Base-by-base conservation (phyloP, 345 rosid genomes). In the Limnanthes douglasii region DNA sequence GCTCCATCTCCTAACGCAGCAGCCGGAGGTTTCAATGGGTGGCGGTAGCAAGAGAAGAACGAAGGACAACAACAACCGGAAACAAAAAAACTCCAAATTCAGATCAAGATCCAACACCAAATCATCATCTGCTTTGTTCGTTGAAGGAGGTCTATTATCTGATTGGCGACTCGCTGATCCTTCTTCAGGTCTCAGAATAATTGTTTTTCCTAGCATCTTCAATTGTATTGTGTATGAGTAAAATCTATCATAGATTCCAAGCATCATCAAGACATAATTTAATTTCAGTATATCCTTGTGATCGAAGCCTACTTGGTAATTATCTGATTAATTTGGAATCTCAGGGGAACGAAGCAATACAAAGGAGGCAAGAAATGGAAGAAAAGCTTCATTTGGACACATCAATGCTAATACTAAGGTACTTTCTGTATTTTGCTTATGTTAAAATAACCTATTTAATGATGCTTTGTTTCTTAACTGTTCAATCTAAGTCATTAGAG, bases 141-240 rank as follows among this genome's bases (percentile, higher is more conserved):
- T 77, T 0, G 92, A 80, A 21, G 96, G 94, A 16, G 96, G 94
- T 9, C 34, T 59, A 31, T 57, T 86, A 47, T 63, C 78, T 1
- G 92, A 86, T 52, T 77, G 56, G 12, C 55, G 28, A 45, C 55
- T 25, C 26, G 45, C 68, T 39, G 40, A 59, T 13, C 26, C 50
- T 16, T 38, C 62, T 15, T 22, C 56, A 67, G 50, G 37, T 31
- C 42, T 8, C 47, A 37, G 0, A 38, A 33, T 37, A 67, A 54
- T 24, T 44, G 39, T 6, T 36, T 40, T 7, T 32, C 43, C 53
- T 1, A 46, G 30, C 38, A 75, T 46, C 40, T 48, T 59, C 0
- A 27, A 7, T 50, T 57, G 70, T 3, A 59, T 57, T 43, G 53
- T 56, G 18, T 52, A 54, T 35, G 61, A 44, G 11, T 79, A 70